Evolutionary conservation across 2,329 filamentous ascomycete genomes (phyloP).

Genomic region (Coniochaeta sp.): DNA sequence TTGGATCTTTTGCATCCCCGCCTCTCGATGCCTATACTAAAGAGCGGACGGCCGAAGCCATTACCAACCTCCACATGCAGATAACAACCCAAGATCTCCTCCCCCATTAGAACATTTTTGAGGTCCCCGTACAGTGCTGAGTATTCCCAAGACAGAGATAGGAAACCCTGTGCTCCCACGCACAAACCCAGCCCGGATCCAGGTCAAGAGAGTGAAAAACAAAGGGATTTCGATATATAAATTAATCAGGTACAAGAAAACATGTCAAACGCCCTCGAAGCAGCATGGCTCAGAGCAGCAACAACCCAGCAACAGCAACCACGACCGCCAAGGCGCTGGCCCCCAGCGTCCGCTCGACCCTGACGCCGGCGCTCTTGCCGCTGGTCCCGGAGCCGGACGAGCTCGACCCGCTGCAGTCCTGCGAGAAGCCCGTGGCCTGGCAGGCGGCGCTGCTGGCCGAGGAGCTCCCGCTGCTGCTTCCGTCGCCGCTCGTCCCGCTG

Average conservation of each 20-base stretch:
- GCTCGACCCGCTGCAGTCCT: conserved; percentile 25
- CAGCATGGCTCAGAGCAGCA: conserved; percentile 17
- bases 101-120: neutral
- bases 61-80: neutral
- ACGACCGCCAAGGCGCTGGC: conserved; percentile 28
- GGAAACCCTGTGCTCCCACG: neutral
- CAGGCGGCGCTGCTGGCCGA: conserved; percentile 22
- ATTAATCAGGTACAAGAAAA: neutral
- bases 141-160: neutral
- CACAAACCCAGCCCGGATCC: too few species aligned
- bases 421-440: conserved; percentile 29
- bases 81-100: neutral
- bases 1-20: too few species aligned
- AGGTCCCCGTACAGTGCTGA: neutral
- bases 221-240: too few species aligned
- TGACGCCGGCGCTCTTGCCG: conserved; percentile 15
- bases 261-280: neutral
- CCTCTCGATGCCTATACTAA: neutral
- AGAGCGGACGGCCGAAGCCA: neutral
- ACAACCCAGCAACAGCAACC: conserved; percentile 23
- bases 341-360: conserved; percentile 19
- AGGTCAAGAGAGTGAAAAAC: too few species aligned
- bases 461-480: conserved; percentile 9
- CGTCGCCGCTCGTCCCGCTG: conserved; percentile 7
- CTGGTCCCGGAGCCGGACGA: conserved; percentile 19